Evolutionary conservation across 306 rosid species (phyloP).

Genomic region (Oemleria cerasiformis): DNA sequence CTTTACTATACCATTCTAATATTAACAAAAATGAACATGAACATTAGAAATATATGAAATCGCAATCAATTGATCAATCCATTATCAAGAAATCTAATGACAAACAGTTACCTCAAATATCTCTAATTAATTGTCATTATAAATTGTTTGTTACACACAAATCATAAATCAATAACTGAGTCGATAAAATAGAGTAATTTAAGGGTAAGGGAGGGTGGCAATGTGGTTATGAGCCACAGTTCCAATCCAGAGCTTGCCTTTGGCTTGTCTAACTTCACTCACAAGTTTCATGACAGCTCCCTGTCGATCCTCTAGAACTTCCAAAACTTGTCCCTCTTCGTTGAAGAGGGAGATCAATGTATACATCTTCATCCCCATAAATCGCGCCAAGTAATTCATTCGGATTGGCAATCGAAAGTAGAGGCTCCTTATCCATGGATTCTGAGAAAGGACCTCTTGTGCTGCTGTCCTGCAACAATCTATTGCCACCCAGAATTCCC

Average conservation of each 20-base stretch:
- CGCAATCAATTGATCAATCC: too few relatives aligned
- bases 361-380: slow-evolving; percentile 87
- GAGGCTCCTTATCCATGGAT: slow-evolving; percentile 75
- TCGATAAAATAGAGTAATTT: too few relatives aligned
- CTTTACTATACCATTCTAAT: too few relatives aligned
- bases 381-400: slow-evolving; percentile 60
- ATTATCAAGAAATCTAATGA: too few relatives aligned
- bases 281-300: slow-evolving; percentile 79
- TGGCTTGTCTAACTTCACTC: slow-evolving; percentile 73
- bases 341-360: slow-evolving; percentile 59
- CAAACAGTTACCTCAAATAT: too few relatives aligned
- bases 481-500: slow-evolving; percentile 87
- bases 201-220: slow-evolving; percentile 77
- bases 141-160: too few relatives aligned
- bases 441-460: slow-evolving; percentile 61
- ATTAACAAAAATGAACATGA: too few relatives aligned
- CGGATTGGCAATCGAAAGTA: slow-evolving; percentile 73
- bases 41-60: too few relatives aligned
- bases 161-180: too few relatives aligned
- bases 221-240: slow-evolving; percentile 93
- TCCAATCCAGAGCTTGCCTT: slow-evolving; percentile 91
- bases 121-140: too few relatives aligned
- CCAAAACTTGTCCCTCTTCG: slow-evolving; percentile 62
- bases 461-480: slow-evolving; percentile 82
- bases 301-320: slow-evolving; percentile 74